phyloP scores from a whole-genome alignment of 2,329 filamentous ascomycete species.

The Thelonectria rubi region DNA sequence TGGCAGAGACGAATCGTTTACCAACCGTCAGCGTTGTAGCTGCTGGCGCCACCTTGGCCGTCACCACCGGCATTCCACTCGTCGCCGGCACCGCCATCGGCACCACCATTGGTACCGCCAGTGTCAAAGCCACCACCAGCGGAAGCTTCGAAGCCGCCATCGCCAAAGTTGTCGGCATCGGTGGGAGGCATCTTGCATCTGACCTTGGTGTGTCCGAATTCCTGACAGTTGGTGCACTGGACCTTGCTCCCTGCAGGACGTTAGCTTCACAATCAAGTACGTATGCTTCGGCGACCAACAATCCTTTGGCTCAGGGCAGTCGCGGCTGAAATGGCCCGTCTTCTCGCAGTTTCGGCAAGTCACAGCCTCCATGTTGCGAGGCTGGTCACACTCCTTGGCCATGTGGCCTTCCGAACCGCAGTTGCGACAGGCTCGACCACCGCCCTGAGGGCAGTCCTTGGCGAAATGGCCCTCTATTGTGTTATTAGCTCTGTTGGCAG shows the following conservation, averaged over 20 bases:
- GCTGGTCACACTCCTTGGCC: constrained; percentile 60
- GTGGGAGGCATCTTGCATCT: constrained; percentile 47
- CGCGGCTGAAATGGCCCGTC: constrained; percentile 68
- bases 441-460: constrained; percentile 70
- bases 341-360: constrained; percentile 70
- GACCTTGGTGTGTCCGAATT: constrained; percentile 52
- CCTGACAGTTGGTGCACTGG: constrained; percentile 50
- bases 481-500: constrained; percentile 17
- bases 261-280: constrained; percentile 26
- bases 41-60: neutral
- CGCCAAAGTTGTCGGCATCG: constrained; percentile 27
- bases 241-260: constrained; percentile 50
- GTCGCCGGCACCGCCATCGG: neutral
- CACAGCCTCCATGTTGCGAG: constrained; percentile 55
- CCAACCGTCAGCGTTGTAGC: constrained; percentile 27
- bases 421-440: constrained; percentile 66
- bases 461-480: constrained; percentile 67
- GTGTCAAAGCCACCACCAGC: constrained; percentile 16
- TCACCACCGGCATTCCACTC: constrained; percentile 19
- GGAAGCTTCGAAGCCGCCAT: constrained; percentile 25
- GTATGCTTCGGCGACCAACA: constrained; percentile 42
- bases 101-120: constrained; percentile 18
- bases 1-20: constrained; percentile 12
- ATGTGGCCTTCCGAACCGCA: constrained; percentile 71
- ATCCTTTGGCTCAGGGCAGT: constrained; percentile 66